These are phyloP conservation scores for Talaromyces wortmannii DNA, from an alignment of 495 filamentous ascomycete species.

Conservation along the genomic window DNA sequence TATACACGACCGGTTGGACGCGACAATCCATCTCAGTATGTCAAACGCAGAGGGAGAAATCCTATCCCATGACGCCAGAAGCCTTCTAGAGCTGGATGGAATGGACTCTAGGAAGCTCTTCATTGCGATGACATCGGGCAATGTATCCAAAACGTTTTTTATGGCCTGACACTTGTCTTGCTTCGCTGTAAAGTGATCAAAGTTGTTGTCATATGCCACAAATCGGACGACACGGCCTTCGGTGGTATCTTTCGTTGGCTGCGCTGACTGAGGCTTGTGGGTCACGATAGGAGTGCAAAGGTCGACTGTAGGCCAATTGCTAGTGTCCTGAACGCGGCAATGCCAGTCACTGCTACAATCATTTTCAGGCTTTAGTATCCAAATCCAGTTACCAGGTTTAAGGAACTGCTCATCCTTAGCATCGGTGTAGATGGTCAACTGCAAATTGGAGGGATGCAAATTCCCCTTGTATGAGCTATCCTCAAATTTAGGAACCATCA, in stretches of 20 bases:
- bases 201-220: slow-evolving; percentile 46
- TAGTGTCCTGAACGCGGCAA: slow-evolving; percentile 12
- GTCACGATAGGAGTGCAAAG: slow-evolving; percentile 12
- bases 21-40: slow-evolving; percentile 82
- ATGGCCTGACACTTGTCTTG: slow-evolving; percentile 47
- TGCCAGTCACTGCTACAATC: slow-evolving; percentile 9
- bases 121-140: slow-evolving; percentile 64
- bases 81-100: slow-evolving; percentile 19
- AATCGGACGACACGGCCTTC: slow-evolving; percentile 12
- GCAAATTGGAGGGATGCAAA: slow-evolving; percentile 24
- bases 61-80: slow-evolving; percentile 54
- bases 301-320: slow-evolving; percentile 2
- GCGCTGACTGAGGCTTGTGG: not conserved
- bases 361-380: slow-evolving; percentile 12
- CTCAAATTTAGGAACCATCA: slow-evolving; percentile 52
- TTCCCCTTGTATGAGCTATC: slow-evolving; percentile 3
- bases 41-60: slow-evolving; percentile 62
- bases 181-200: slow-evolving; percentile 40
- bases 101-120: slow-evolving; percentile 44
- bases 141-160: slow-evolving; percentile 51
- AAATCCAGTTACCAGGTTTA: slow-evolving; percentile 53
- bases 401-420: slow-evolving; percentile 22
- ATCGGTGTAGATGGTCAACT: slow-evolving; percentile 23
- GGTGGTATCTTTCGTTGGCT: not conserved
- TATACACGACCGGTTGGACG: slow-evolving; percentile 85